Evolutionary conservation across 805 yeast genomes (phyloP).

Genomic region (Tetrapisispora pingtungensis): DNA sequence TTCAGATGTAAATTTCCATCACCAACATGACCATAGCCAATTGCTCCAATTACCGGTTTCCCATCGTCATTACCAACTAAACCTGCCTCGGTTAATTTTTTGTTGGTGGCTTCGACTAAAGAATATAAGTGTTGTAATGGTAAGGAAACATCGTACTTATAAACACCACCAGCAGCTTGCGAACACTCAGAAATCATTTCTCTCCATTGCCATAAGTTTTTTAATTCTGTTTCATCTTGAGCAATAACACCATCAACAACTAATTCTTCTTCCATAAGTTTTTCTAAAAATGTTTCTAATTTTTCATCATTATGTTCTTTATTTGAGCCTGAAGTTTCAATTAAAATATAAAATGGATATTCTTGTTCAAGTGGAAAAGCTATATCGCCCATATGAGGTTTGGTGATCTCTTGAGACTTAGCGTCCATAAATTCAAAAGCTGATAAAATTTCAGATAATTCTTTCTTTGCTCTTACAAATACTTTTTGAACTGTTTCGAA

Average conservation of each 20-base stretch:
- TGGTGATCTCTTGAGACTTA: constrained; percentile 55
- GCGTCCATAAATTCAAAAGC: constrained; percentile 93
- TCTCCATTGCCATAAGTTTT: constrained; percentile 89
- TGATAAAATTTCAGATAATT: constrained; percentile 74
- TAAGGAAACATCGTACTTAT: constrained; percentile 91
- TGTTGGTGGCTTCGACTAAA: constrained; percentile 69
- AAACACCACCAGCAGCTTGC: constrained; percentile 82
- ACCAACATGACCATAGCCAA: constrained; percentile 98
- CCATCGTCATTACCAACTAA: constrained; percentile 45
- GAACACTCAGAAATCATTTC: constrained; percentile 88
- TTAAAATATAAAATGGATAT: constrained; percentile 81
- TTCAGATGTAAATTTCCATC: constrained; percentile 95
- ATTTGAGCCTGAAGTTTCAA: constrained; percentile 94
- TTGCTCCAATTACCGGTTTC: constrained; percentile 76
- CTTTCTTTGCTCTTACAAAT: constrained; percentile 66
- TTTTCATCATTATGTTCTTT: constrained; percentile 90
- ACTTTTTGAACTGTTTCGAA: constrained; percentile 79
- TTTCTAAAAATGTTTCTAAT: constrained; percentile 73
- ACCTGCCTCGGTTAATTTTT: constrained; percentile 43
- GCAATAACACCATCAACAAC: constrained; percentile 94
- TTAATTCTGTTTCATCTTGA: constrained; percentile 82
- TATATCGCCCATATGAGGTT: constrained; percentile 43
- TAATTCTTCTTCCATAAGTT: constrained; percentile 70
- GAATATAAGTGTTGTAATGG: constrained; percentile 77
- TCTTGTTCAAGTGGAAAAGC: constrained; percentile 56